Base-by-base conservation (phyloP, 2,329 filamentous ascomycete species). In the Chaetomiaceae sp. region DNA sequence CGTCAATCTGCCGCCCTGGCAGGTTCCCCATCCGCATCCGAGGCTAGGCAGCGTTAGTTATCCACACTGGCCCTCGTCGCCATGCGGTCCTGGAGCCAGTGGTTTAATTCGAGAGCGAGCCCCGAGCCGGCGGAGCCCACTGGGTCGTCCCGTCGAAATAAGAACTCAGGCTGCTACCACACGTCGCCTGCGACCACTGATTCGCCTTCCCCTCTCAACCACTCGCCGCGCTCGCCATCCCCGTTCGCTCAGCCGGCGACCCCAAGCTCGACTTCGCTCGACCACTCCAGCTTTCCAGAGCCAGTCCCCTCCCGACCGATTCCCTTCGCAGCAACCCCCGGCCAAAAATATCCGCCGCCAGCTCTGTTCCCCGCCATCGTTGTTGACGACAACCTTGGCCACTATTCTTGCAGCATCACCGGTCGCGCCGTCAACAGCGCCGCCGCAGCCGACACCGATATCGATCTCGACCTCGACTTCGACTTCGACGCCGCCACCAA, bases 241-340 rank as follows among this genome's bases (percentile, higher is more conserved):
- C 63, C 71, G 47, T 71, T 72, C 55, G 71, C 73, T 52, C 71
- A 73, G 59, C 72, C 72, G 50, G 65, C 67, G 51, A 75, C 73
- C 33, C 73, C 73, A 56, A 65, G 63, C 60, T 68, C 69, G 55
- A 62, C 65, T 52, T 59, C 59, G 47, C 57, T 57, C 58, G 58
- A 55, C 57, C 58, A 56, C 55, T 49, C 54, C 50, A 48, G 19
- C 31, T 43, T 52, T 55, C 55, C 56, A 54, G 58, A 48, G 40
- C 59, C 50, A 54, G 58, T 62, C 56, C 56, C 61, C 58, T 56
- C 63, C 57, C 70, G 71, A 53, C 65, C 68, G 58, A 70, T 70
- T 53, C 62, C 60, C 58, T 65, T 68, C 54, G 58, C 63, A 54
- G 56, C 4, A 54, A 56, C 4, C 30, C n/a, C 63, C 3, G 9